phyloP scores from a whole-genome alignment of 257 asterid species.

The Henckelia pumila region DNA sequence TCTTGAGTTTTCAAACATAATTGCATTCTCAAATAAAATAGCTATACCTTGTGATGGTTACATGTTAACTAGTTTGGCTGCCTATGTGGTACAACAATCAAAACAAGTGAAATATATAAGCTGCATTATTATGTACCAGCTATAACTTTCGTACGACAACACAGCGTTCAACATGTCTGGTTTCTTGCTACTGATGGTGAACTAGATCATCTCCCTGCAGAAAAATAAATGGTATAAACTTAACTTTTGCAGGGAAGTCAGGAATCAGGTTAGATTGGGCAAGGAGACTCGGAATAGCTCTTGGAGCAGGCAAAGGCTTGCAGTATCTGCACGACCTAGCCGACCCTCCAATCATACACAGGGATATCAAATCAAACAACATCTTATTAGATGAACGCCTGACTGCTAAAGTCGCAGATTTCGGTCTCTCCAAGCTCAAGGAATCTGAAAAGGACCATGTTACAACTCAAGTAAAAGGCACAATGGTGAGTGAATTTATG shows the following conservation, averaged over 20 bases:
- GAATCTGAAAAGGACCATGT: slow-evolving; percentile 64
- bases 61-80: too few species aligned
- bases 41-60: too few species aligned
- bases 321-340: slow-evolving; percentile 91
- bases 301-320: slow-evolving; percentile 85
- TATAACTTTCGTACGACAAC: too few species aligned
- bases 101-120: too few species aligned
- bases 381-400: slow-evolving; percentile 69
- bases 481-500: slow-evolving; percentile 58
- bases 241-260: slow-evolving; percentile 49
- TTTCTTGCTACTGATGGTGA: too few species aligned
- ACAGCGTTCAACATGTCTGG: too few species aligned
- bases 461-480: slow-evolving; percentile 97
- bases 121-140: too few species aligned
- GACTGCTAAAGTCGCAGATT: slow-evolving; percentile 91
- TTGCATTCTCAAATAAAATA: too few species aligned
- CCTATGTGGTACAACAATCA: too few species aligned
- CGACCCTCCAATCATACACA: slow-evolving; percentile 83
- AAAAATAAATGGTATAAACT: neutral
- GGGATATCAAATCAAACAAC: slow-evolving; percentile 85
- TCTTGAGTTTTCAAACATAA: too few species aligned
- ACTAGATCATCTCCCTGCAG: too few species aligned
- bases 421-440: slow-evolving; percentile 85
- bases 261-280: slow-evolving; percentile 88
- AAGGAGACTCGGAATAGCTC: slow-evolving; percentile 70